phyloP scores from a whole-genome alignment of 2,329 filamentous ascomycete species.

The Cladosporium velox region DNA sequence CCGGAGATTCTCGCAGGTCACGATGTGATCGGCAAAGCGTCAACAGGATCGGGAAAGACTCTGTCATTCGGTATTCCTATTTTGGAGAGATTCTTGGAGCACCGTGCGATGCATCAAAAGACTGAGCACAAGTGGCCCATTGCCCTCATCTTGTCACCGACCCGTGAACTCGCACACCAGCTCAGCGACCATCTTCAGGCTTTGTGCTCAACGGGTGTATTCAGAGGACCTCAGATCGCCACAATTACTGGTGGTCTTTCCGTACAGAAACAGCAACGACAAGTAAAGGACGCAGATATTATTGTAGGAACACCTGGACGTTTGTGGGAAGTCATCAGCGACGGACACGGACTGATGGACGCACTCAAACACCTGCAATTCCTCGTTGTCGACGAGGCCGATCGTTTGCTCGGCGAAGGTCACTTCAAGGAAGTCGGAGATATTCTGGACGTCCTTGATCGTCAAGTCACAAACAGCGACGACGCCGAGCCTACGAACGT shows the following conservation, averaged over 20 bases:
- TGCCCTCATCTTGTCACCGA: slow-evolving; percentile 85
- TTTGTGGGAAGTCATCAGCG: slow-evolving; percentile 89
- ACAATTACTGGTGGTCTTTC: slow-evolving; percentile 91
- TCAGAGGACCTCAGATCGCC: slow-evolving; percentile 64
- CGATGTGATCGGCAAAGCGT: slow-evolving; percentile 93
- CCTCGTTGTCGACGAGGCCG: slow-evolving; percentile 90
- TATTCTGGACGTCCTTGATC: slow-evolving; percentile 79
- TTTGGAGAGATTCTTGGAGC: slow-evolving; percentile 74
- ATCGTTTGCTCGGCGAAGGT: slow-evolving; percentile 85
- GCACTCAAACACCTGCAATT: slow-evolving; percentile 75
- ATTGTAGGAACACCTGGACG: slow-evolving; percentile 84
- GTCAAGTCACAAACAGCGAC: slow-evolving; percentile 40
- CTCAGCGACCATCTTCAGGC: slow-evolving; percentile 78
- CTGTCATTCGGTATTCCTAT: slow-evolving; percentile 93
- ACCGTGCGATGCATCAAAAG: slow-evolving; percentile 26
- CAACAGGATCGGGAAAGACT: slow-evolving; percentile 95
- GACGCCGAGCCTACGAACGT: slow-evolving; percentile 11
- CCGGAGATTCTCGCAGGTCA: slow-evolving; percentile 79
- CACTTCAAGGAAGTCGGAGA: slow-evolving; percentile 94
- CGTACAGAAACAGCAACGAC: slow-evolving; percentile 89
- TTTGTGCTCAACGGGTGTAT: slow-evolving; percentile 68
- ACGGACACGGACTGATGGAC: slow-evolving; percentile 67
- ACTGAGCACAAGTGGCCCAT: slow-evolving; percentile 52
- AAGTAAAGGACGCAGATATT: slow-evolving; percentile 81
- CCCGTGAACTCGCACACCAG: slow-evolving; percentile 90